Evolutionary conservation across 495 filamentous ascomycete genomes (phyloP).

Genomic region (Parmelia sp.): DNA sequence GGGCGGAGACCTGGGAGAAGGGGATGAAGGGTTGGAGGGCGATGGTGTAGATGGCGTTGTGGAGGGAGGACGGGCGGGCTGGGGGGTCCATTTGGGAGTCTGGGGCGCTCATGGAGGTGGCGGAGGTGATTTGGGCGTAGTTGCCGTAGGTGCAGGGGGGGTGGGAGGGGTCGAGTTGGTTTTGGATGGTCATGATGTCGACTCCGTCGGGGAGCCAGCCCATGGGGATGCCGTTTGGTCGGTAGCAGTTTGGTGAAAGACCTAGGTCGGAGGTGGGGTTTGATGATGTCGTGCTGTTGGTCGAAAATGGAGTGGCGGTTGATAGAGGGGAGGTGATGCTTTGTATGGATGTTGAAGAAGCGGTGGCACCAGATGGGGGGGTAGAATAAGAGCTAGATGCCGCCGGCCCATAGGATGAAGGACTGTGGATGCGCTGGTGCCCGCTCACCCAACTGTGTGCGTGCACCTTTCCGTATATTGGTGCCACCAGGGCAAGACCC

Average conservation of each 20-base stretch:
- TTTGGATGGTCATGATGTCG: background rate
- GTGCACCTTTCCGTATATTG: background rate
- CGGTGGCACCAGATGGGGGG: background rate
- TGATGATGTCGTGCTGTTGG: background rate
- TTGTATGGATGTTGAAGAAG: background rate
- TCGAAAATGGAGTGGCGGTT: background rate
- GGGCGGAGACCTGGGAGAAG: conserved; percentile 8
- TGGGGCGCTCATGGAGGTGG: background rate
- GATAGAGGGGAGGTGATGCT: background rate
- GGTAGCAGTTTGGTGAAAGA: conserved; percentile 5
- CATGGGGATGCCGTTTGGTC: conserved; percentile 10
- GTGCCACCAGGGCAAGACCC: background rate
- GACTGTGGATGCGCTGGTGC: background rate
- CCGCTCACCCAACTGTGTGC: background rate
- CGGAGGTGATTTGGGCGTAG: conserved; percentile 13
- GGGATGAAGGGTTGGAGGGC: conserved; percentile 16
- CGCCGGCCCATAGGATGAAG: background rate
- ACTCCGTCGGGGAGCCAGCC: conserved; percentile 13
- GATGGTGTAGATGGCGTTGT: conserved; percentile 14
- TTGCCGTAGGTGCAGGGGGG: conserved; percentile 18
- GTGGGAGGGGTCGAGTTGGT: conserved; percentile 3
- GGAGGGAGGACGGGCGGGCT: background rate
- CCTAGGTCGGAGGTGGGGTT: background rate
- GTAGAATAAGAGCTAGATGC: background rate
- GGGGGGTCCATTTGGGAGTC: background rate